Conservation (phyloP, 148 eudicot species). For the Pouteria glomerata region DNA sequence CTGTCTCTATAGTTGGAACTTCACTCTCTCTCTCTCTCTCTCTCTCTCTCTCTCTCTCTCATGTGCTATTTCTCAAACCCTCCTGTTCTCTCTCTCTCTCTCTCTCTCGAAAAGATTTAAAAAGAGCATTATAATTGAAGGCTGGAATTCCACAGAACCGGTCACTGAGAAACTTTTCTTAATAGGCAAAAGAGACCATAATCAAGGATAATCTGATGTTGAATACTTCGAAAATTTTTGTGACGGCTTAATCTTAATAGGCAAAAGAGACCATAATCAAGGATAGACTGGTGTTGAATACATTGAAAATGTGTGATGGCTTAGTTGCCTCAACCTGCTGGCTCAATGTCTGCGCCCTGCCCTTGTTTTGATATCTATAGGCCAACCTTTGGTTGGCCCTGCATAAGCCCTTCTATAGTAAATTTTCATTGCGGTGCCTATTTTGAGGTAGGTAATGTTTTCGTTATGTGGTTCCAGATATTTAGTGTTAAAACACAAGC, state of each 20-base stretch:
- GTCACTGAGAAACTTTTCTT: neutral
- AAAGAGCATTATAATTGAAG: too few relatives aligned
- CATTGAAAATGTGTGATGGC: neutral
- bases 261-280: neutral
- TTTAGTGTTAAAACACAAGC: neutral
- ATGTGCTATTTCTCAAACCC: neutral
- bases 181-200: neutral
- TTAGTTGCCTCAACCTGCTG: neutral
- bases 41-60: too few relatives aligned
- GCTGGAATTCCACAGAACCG: too few relatives aligned
- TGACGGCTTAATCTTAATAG: neutral
- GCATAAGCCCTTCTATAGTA: neutral
- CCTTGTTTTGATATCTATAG: neutral
- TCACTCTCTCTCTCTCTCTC: too few relatives aligned
- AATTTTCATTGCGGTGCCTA: neutral
- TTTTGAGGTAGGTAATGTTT: neutral
- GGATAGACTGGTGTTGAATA: neutral
- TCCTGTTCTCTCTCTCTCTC: too few relatives aligned
- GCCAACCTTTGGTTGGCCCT: neutral
- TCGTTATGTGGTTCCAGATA: neutral
- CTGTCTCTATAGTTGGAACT: too few relatives aligned
- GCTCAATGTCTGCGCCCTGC: neutral
- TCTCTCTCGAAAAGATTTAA: neutral
- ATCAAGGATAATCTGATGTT: neutral
- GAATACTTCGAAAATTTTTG: neutral